Percentiles rank a stretch among this genome's conserved stretches.
phyloP scores from a whole-genome alignment of 2,329 filamentous ascomycete species.

The Lachnellula arida region DNA sequence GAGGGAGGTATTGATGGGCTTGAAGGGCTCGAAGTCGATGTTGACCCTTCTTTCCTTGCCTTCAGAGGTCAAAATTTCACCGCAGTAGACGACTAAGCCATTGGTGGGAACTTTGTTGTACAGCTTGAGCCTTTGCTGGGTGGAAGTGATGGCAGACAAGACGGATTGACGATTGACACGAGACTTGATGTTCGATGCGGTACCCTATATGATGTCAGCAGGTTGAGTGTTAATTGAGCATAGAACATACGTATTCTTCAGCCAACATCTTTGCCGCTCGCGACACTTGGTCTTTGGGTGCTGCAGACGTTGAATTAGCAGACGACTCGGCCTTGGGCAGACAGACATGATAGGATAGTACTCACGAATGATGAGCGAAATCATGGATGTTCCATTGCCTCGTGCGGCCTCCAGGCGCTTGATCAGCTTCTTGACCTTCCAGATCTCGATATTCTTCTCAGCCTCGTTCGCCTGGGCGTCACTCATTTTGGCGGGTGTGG shows the following conservation, averaged over 20 bases:
- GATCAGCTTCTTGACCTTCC: slow-evolving; percentile 99
- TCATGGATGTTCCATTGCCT: slow-evolving; percentile 99
- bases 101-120: slow-evolving; percentile 99
- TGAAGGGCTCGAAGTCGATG: slow-evolving; percentile 99
- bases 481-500: slow-evolving; percentile 63
- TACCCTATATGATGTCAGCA: slow-evolving; percentile 57
- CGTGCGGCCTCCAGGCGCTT: slow-evolving; percentile 95
- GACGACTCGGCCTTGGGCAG: not conserved
- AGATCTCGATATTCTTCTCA: slow-evolving; percentile 93
- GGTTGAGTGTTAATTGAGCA: not conserved
- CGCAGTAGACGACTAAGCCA: slow-evolving; percentile 96
- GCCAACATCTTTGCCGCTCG: slow-evolving; percentile 98
- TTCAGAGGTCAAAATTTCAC: slow-evolving; percentile 98
- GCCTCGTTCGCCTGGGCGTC: slow-evolving; percentile 84
- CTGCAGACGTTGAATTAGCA: slow-evolving; percentile 40
- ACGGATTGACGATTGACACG: slow-evolving; percentile 98
- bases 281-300: slow-evolving; percentile 97
- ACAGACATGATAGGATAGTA: slow-evolving; percentile 6
- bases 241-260: slow-evolving; percentile 88
- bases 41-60: slow-evolving; percentile 99
- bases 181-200: slow-evolving; percentile 98
- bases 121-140: slow-evolving; percentile 96
- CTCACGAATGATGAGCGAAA: slow-evolving; percentile 96
- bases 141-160: slow-evolving; percentile 96
- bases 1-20: slow-evolving; percentile 98